Percentiles rank a stretch among this genome's conserved stretches.
phyloP scores from a whole-genome alignment of 192 early-diverging fungal species.

The Phycomyces blakesleeanus region DNA sequence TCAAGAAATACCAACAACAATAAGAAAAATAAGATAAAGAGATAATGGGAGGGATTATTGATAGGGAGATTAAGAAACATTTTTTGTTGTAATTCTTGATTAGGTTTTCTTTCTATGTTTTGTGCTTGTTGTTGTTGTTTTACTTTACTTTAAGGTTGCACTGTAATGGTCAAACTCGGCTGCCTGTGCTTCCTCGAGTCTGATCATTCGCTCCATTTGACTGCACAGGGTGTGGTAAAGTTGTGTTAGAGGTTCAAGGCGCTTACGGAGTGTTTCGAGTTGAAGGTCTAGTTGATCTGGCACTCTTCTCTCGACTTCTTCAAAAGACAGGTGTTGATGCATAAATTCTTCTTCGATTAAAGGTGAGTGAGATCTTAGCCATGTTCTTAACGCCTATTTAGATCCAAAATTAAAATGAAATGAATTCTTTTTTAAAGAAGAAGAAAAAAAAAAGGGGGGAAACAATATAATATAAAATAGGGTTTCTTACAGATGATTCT shows the following conservation, averaged over 20 bases:
- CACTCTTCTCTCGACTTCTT: constrained; percentile 36
- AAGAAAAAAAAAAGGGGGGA: too few species aligned
- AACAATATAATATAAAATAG: not conserved
- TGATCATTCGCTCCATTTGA: constrained; percentile 53
- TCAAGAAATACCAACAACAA: too few species aligned
- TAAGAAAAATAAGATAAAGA: too few species aligned
- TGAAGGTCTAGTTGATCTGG: constrained; percentile 51
- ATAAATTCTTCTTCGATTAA: constrained; percentile 54
- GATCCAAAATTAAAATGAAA: too few species aligned
- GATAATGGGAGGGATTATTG: too few species aligned
- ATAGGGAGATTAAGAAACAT: too few species aligned
- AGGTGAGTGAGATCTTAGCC: constrained; percentile 42
- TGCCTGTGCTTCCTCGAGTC: constrained; percentile 53
- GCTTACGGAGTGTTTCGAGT: constrained; percentile 38
- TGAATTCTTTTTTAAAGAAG: too few species aligned
- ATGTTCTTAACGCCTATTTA: constrained; percentile 50
- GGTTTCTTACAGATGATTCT: constrained; percentile 49
- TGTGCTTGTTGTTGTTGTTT: too few species aligned
- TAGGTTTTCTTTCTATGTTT: too few species aligned
- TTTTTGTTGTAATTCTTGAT: too few species aligned
- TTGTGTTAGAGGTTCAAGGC: constrained; percentile 45
- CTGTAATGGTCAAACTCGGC: constrained; percentile 54
- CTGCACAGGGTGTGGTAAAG: constrained; percentile 56
- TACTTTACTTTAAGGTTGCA: constrained; percentile 45
- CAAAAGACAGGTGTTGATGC: constrained; percentile 23